Evolutionary conservation across 1,139 yeast genomes (phyloP), one percentile per base, ranked within the genome.

Genomic region (Pichia norvegensis): DNA sequence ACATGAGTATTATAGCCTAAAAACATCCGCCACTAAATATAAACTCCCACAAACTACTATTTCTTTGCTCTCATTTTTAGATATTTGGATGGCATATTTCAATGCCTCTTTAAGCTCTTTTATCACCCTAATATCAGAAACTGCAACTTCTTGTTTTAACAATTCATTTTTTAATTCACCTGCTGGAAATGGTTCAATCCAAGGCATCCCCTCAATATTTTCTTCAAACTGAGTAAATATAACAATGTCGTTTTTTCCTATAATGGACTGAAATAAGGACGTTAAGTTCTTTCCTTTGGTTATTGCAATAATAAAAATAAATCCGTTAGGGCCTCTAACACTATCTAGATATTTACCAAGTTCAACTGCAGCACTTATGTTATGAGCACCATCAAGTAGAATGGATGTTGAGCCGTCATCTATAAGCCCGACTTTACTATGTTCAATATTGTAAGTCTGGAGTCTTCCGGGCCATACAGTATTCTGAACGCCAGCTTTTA

Each of bases 341-440:
- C 38, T 2, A 9, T 64, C 57, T 2, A 81, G 58, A 54, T 67
- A 79, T 38, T 66, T 65, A 0, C 72, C 74, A 35, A 92, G 67
- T 56, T 83, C 87, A 23, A 67, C 64, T 0, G 96, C 95, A 0
- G 97, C 95, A 52, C 81, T 79, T 19, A 78, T 79, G 59, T 92
- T 92, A 61, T 92, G 98, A 0, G 97, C 97, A 2, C 98, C 98
- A 64, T 92, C 98, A 2, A 88, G 55, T 3, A 61, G 29, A 3
- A 52, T 29, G 8, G 31, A n/a, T 8, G 46, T 6, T 2, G 13
- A 22, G 2, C 36, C 38, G 7, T 8, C 35, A 14, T 14, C 31
- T 3, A 29, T n/a, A 20, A 23, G 3, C 4, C 31, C 25, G 6
- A 47, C 13, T 21, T 41, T 38, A 7, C 13, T 9, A 13, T 41